These are phyloP conservation scores for Phtheirospermum japonicum DNA, from an alignment of 257 asterid species.

Conservation along the genomic window DNA sequence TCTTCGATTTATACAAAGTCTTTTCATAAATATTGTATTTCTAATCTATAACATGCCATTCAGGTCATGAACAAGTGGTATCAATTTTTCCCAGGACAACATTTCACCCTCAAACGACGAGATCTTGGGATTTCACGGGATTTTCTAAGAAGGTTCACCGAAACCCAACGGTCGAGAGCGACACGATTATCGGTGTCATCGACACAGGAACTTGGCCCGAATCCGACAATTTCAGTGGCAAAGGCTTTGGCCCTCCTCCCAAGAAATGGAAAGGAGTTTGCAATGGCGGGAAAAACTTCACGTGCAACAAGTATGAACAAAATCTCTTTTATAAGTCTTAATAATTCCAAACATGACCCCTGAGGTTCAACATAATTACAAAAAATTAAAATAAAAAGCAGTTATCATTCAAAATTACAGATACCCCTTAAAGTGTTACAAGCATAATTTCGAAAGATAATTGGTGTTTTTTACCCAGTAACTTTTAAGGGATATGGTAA, in stretches of 20 bases:
- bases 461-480: too few relatives aligned
- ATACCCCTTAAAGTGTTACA: too few relatives aligned
- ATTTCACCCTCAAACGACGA: constrained; percentile 35
- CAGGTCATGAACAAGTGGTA: constrained; percentile 5
- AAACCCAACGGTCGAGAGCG: constrained; percentile 26
- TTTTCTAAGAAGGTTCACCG: constrained; percentile 11
- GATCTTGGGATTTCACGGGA: constrained; percentile 46
- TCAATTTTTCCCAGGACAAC: constrained; percentile 37
- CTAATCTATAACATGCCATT: too few relatives aligned
- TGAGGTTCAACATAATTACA: too few relatives aligned
- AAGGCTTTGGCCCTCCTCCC: constrained; percentile 35
- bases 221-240: constrained; percentile 33
- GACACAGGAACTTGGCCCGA: constrained; percentile 43
- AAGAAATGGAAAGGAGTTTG: constrained; percentile 47
- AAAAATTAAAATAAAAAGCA: too few relatives aligned
- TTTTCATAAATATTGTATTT: too few relatives aligned
- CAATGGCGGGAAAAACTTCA: constrained; percentile 37
- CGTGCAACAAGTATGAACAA: constrained; percentile 44
- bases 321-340: too few relatives aligned
- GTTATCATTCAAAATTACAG: too few relatives aligned
- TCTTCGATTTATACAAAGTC: too few relatives aligned
- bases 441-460: too few relatives aligned
- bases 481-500: too few relatives aligned
- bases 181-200: constrained; percentile 36
- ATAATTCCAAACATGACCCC: too few relatives aligned